Base-by-base conservation (phyloP, 164 flowering plant genomes). In the Vitis rupestris region DNA sequence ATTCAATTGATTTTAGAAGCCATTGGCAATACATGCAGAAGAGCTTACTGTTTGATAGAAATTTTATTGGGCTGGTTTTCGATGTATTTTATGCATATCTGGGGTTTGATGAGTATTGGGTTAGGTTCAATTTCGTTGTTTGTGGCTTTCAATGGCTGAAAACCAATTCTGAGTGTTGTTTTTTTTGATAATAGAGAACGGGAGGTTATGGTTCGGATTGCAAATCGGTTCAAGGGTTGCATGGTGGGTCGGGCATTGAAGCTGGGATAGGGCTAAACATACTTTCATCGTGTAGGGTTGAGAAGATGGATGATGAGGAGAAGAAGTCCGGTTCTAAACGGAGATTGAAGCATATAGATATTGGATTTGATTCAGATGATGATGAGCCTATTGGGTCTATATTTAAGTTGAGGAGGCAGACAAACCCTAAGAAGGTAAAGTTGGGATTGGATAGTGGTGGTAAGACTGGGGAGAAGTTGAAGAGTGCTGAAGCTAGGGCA, bases 351-450 rank as follows among this genome's bases (percentile, higher is more conserved):
- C n/a, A 17, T 29, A 59, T 69, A 50, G 78, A 65, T 61, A 64
- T 72, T 61, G 54, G 71, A 15, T 15, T 81, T 71, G 88, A 82
- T 78, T 73, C 83, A 1, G 86, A 78, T 50, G 93, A 87, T 63
- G 87, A 87, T 65, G 93, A 87, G 71, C 87, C 90, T 1, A 87
- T 87, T 75, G 85, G 89, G 72, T 56, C 84, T 47, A 15, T 90
- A 58, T 72, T 88, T 30, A 89, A 81, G 80, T 49, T 80, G 75
- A 86, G 81, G 84, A 82, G 74, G 58, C 60, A 73, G 27, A 72
- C 69, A 44, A 85, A 80, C 72, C 54, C 78, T 59, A 90, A 84
- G 75, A 85, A 73, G 78, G 76, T 30, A 37, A 92, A 85, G 82
- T 13, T 60, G 68, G 83, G 64, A 48, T 64, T 63, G 9, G 85